phyloP scores from a whole-genome alignment of 192 early-diverging fungal species.

The Podila epicladia region DNA sequence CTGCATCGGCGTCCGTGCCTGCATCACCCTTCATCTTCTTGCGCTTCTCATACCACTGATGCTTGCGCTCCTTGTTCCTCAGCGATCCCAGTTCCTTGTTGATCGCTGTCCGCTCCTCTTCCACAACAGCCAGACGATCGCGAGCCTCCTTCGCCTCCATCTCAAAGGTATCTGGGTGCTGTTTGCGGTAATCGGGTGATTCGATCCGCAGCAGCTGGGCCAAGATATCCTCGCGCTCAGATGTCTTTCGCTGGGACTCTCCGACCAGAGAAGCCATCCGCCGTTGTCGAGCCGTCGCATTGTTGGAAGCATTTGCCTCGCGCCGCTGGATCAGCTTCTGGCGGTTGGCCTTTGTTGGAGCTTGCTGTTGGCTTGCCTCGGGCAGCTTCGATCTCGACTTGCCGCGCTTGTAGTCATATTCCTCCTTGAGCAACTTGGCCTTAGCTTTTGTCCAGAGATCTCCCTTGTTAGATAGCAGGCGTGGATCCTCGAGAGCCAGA shows the following conservation, averaged over 20 bases:
- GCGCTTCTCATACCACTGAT: slow-evolving; percentile 67
- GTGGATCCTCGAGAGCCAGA: slow-evolving; percentile 57
- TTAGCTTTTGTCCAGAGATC: slow-evolving; percentile 60
- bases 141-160: slow-evolving; percentile 28
- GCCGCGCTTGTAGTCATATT: slow-evolving; percentile 66
- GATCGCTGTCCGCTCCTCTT: slow-evolving; percentile 32
- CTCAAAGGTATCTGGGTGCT: slow-evolving; percentile 25
- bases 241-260: slow-evolving; percentile 41
- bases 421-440: slow-evolving; percentile 56
- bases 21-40: slow-evolving; percentile 45
- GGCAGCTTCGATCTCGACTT: slow-evolving; percentile 64
- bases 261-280: slow-evolving; percentile 47
- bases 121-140: slow-evolving; percentile 20
- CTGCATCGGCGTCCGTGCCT: slow-evolving; percentile 32
- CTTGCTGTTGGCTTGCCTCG: slow-evolving; percentile 40
- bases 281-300: slow-evolving; percentile 40
- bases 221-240: slow-evolving; percentile 33
- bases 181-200: slow-evolving; percentile 27
- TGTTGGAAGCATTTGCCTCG: slow-evolving; percentile 53
- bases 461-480: slow-evolving; percentile 56
- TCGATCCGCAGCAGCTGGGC: slow-evolving; percentile 36
- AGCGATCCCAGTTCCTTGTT: slow-evolving; percentile 47
- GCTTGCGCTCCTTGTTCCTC: slow-evolving; percentile 66
- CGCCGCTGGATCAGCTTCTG: slow-evolving; percentile 44
- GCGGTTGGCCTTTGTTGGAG: slow-evolving; percentile 34